Percentiles rank a stretch among this genome's conserved stretches.
Conservation (phyloP, 768 basidiomycete genomes). For the Suillus placidus region DNA sequence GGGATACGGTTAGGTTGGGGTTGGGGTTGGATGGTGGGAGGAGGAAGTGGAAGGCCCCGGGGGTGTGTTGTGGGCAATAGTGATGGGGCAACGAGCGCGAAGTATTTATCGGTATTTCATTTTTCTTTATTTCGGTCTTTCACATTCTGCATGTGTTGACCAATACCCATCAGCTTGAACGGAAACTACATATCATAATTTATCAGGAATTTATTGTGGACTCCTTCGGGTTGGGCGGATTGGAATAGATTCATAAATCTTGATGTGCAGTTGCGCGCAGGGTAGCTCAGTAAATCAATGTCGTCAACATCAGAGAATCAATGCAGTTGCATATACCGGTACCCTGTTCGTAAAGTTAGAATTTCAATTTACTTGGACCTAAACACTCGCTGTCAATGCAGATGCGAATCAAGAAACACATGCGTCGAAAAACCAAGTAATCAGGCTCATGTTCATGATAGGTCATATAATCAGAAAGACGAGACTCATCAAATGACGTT, state of each 20-base stretch:
- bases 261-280: background rate
- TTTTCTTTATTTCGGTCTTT: background rate
- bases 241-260: background rate
- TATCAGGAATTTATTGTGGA: constrained; percentile 1
- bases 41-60: constrained; percentile 12
- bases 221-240: background rate
- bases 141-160: background rate
- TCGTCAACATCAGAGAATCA: too few relatives aligned
- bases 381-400: background rate
- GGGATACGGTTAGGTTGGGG: constrained; percentile 42
- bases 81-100: background rate
- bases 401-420: background rate
- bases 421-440: background rate
- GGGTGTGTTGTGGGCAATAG: constrained; percentile 25
- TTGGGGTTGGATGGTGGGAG: constrained; percentile 28
- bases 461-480: background rate
- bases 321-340: too few relatives aligned
- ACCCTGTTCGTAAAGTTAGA: too few relatives aligned
- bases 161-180: background rate
- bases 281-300: too few relatives aligned
- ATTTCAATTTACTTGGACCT: background rate
- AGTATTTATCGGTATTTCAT: constrained; percentile 2
- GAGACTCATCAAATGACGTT: background rate
- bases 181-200: background rate
- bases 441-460: background rate